Base-by-base conservation (phyloP, 129 eudicot genomes). In the Tanacetum coccineum region DNA sequence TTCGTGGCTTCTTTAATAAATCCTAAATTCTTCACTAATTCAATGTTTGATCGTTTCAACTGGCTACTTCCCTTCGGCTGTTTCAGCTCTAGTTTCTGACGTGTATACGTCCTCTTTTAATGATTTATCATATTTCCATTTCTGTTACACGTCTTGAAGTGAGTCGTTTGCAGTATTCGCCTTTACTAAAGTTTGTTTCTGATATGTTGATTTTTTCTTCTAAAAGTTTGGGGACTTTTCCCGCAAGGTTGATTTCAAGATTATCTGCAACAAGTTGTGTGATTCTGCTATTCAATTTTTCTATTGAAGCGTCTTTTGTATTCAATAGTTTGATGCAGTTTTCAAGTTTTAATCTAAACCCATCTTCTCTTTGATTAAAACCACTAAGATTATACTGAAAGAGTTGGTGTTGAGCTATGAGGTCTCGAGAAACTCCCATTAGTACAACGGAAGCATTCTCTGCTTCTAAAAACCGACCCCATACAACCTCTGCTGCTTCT, bases 381-480 rank as follows among this genome's bases (percentile, higher is more conserved):
- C 85, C 73, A 11, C 71, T 78, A 4, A 79, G 75, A 70, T 70
- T 78, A 72, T 79, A 84, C 3, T 85, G 84, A 45, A 70, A 19
- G 48, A 79, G 74, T 70, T 89, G 93, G 48, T 87, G 81, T 25
- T 74, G 82, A 25, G 80, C 80, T 30, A 87, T 77, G 76, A 85
- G 79, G 58, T 94, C 99, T 71, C 83, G 85, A 46, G 97, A 81
- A 70, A 87, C 76, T 54, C 99, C 97, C 93, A 72, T 82, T 6
- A 84, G 78, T n/a, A 94, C 86, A 75, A 84, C 90, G 1, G 93
- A 73, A 36, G 83, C 64, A 66, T 85, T 87, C 55, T 94, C 99
- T 20, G 97, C 97, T 78, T 89, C 97, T 50, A 94, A 64, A 74
- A 94, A 81, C 68, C 95, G 81, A 67, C 87, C 85, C 92, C 95